Evolutionary conservation across 2,329 filamentous ascomycete species (phyloP), one percentile per base, ranked within the genome.

Genomic region (Fusarium albosuccineum): DNA sequence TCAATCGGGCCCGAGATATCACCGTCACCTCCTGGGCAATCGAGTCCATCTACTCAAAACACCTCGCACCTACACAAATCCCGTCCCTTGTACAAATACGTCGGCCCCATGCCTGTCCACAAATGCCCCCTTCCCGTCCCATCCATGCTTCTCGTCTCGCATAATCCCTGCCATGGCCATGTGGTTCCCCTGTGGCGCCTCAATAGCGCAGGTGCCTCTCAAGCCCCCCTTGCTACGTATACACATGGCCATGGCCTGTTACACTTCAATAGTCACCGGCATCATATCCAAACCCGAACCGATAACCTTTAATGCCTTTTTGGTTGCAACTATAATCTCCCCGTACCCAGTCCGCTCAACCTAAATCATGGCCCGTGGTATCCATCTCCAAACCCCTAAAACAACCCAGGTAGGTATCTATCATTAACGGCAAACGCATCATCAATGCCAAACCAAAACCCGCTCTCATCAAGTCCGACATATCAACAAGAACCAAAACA

Each of bases 341-440:
- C 30, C 11, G 44, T 45, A 44, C 49, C 62, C 52, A 44, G 53
- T 45, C 42, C 14, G 16, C 30, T 16, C 40, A 52, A 26, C 33
- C 39, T 51, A n/a, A 54, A 42, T 56, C 7, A 60, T 11, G 42
- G 30, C 53, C 66, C 26, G 53, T 68, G 66, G 66, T 69, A 68
- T 68, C 66, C 55, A 51, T 67, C 55, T 50, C 55, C 37, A 57
- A 68, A 68, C 64, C 52, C 66, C 61, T 36, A 56, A 68, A 68
- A 53, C 39, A 62, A 56, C 66, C 4, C 57, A 66, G 66, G 66
- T 69, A 66, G 66, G 66, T 69, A 68, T 68, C 66, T 69, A 54
- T 51, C 44, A 66, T 48, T 26, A 16, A 22, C 4, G 22, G 22
- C 22, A 22, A 62, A 51, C 39, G 50, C 51, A 37, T 60, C 57